A percentile compares a stretch with the other conserved stretches of the same genome.
phyloP scores from a whole-genome alignment of 2,329 filamentous ascomycete genomes.

The Raffaelea ambrosiae region DNA sequence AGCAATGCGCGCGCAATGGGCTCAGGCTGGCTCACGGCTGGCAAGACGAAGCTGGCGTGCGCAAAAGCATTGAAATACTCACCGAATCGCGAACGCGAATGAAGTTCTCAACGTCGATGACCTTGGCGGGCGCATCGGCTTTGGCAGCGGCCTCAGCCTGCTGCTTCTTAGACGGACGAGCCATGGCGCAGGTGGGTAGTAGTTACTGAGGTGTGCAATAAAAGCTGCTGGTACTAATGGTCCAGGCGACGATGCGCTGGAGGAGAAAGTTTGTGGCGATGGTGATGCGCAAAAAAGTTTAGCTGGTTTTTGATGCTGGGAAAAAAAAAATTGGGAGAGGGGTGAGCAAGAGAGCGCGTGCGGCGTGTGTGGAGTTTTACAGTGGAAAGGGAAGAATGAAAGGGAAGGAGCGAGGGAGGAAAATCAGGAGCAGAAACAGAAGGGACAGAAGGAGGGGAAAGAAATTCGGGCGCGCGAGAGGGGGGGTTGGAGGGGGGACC shows the following conservation, averaged over 20 bases:
- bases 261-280: slow-evolving; percentile 7
- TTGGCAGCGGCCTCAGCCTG: slow-evolving; percentile 15
- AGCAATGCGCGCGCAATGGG: no score
- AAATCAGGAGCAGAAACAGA: background rate
- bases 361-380: no score
- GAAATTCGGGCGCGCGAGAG: slow-evolving; percentile 7
- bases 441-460: slow-evolving; percentile 6
- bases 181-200: slow-evolving; percentile 14
- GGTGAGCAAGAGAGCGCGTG: background rate
- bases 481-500: slow-evolving; percentile 13
- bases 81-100: slow-evolving; percentile 74
- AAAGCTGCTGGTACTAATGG: background rate
- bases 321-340: background rate
- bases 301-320: slow-evolving; percentile 10
- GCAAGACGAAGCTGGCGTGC: slow-evolving; percentile 1
- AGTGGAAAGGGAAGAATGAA: background rate
- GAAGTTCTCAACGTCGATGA: slow-evolving; percentile 67
- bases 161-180: slow-evolving; percentile 18
- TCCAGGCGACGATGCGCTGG: slow-evolving; percentile 3
- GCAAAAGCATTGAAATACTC: slow-evolving; percentile 35
- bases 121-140: slow-evolving; percentile 28
- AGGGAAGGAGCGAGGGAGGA: background rate
- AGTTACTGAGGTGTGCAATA: slow-evolving; percentile 2
- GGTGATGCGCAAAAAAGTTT: slow-evolving; percentile 10
- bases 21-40: background rate